Evolutionary conservation across 2,329 filamentous ascomycete species (phyloP).

Genomic region (Cladobotryum mycophilum): DNA sequence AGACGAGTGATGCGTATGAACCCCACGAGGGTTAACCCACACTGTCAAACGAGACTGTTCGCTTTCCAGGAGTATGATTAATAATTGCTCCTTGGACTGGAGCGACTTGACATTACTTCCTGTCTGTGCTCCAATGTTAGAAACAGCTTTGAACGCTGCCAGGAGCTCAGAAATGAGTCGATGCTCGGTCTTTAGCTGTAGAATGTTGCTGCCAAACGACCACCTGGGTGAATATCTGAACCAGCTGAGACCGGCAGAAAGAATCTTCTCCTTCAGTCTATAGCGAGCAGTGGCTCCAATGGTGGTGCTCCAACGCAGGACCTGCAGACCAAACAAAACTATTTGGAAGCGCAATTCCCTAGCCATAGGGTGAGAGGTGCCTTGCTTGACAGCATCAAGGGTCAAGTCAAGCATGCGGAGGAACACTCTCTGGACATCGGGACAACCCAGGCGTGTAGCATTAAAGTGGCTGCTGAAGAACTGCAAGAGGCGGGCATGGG

Average conservation of each 20-base stretch:
- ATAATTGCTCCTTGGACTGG: conserved; percentile 74
- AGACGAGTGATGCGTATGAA: conserved; percentile 37
- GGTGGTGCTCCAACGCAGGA: conserved; percentile 67
- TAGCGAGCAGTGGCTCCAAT: conserved; percentile 60
- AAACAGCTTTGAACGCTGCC: conserved; percentile 56
- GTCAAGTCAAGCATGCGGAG: conserved; percentile 74
- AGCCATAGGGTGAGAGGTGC: conserved; percentile 75
- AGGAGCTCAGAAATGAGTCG: conserved; percentile 73
- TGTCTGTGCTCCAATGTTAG: conserved; percentile 49
- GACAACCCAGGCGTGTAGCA: conserved; percentile 77
- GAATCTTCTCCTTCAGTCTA: conserved; percentile 80
- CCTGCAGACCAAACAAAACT: conserved; percentile 71
- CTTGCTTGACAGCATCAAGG: conserved; percentile 63
- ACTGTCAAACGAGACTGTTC: conserved; percentile 79
- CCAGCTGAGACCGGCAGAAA: conserved; percentile 85
- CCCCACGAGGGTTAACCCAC: conserved; percentile 78
- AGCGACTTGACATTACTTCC: conserved; percentile 57
- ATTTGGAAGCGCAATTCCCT: conserved; percentile 89
- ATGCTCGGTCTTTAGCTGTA: conserved; percentile 91
- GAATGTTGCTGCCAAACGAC: conserved; percentile 90
- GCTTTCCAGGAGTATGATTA: conserved; percentile 73
- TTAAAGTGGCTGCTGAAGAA: conserved; percentile 95
- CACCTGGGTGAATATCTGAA: conserved; percentile 78
- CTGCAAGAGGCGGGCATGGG: conserved; percentile 78
- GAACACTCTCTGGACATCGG: conserved; percentile 76